A percentile compares a stretch with the other conserved stretches of the same genome.
phyloP scores from a whole-genome alignment of 2,329 filamentous ascomycete genomes.

The Penicillium sp. region DNA sequence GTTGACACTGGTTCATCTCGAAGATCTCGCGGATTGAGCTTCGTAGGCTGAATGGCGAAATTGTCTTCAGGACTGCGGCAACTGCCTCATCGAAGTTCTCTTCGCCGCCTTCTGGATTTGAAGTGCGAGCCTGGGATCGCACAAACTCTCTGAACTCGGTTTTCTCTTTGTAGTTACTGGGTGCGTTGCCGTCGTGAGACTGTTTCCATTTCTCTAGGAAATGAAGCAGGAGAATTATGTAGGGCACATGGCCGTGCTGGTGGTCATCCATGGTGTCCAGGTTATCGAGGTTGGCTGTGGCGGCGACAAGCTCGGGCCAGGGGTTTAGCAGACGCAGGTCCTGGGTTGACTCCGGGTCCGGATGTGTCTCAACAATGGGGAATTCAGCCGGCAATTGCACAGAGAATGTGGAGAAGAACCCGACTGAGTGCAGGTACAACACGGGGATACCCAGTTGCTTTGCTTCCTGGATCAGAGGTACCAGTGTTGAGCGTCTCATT shows the following conservation, averaged over 20 bases:
- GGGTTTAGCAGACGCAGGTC: constrained; percentile 81
- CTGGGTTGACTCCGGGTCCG: constrained; percentile 77
- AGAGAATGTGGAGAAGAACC: constrained; percentile 90
- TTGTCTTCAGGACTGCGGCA: constrained; percentile 81
- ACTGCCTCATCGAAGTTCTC: constrained; percentile 96
- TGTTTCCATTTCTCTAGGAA: constrained; percentile 79
- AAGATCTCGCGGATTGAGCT: constrained; percentile 75
- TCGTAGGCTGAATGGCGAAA: constrained; percentile 67
- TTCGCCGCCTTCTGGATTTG: constrained; percentile 80
- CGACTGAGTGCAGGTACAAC: constrained; percentile 81
- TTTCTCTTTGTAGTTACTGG: constrained; percentile 80
- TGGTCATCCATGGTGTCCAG: constrained; percentile 71
- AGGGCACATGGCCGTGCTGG: constrained; percentile 88
- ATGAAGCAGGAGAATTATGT: constrained; percentile 76
- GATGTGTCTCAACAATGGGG: constrained; percentile 93
- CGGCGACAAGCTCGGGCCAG: constrained; percentile 76
- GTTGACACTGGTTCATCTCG: constrained; percentile 60
- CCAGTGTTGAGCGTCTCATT: constrained; percentile 53
- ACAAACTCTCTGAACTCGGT: constrained; percentile 73
- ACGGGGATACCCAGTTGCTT: constrained; percentile 65
- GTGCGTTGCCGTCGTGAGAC: constrained; percentile 63
- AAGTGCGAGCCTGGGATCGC: constrained; percentile 62
- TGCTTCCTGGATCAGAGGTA: constrained; percentile 51
- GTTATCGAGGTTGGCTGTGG: constrained; percentile 62
- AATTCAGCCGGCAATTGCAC: constrained; percentile 74